Evolutionary conservation across 2,329 filamentous ascomycete genomes (phyloP).

Genomic region (Emergomyces africanus): DNA sequence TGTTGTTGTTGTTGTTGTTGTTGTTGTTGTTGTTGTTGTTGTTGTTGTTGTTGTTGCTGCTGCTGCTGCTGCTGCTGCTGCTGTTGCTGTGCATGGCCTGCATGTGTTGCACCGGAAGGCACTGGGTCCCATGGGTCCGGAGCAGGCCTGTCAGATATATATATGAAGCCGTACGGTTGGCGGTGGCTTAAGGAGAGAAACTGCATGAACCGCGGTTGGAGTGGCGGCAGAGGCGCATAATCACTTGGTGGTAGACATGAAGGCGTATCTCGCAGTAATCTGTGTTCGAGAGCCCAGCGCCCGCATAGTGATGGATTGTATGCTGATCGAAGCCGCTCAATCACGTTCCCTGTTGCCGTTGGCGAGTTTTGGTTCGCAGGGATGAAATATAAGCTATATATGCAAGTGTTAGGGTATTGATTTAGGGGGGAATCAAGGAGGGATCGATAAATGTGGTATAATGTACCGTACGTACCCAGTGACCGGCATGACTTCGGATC

Average conservation of each 20-base stretch:
- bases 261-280: slow-evolving; percentile 31
- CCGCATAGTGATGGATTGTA: slow-evolving; percentile 25
- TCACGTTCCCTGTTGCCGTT: slow-evolving; percentile 22
- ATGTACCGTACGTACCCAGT: slow-evolving; percentile 18
- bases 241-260: slow-evolving; percentile 26
- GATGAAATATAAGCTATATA: slow-evolving; percentile 31
- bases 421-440: not conserved
- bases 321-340: slow-evolving; percentile 26
- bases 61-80: not conserved
- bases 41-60: no score
- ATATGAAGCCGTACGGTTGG: slow-evolving; percentile 29
- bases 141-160: slow-evolving; percentile 21
- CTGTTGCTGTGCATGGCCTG: not conserved
- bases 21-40: no score
- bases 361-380: slow-evolving; percentile 28
- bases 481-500: slow-evolving; percentile 8
- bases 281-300: slow-evolving; percentile 31
- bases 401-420: slow-evolving; percentile 5
- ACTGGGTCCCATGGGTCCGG: slow-evolving; percentile 9
- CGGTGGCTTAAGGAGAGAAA: slow-evolving; percentile 30
- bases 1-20: no score
- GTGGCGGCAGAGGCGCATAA: slow-evolving; percentile 16
- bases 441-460: not conserved
- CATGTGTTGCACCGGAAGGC: not conserved
- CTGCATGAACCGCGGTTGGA: slow-evolving; percentile 28